Evolutionary conservation across 257 asterid species (phyloP).

Genomic region (Gardenia jasminoides): DNA sequence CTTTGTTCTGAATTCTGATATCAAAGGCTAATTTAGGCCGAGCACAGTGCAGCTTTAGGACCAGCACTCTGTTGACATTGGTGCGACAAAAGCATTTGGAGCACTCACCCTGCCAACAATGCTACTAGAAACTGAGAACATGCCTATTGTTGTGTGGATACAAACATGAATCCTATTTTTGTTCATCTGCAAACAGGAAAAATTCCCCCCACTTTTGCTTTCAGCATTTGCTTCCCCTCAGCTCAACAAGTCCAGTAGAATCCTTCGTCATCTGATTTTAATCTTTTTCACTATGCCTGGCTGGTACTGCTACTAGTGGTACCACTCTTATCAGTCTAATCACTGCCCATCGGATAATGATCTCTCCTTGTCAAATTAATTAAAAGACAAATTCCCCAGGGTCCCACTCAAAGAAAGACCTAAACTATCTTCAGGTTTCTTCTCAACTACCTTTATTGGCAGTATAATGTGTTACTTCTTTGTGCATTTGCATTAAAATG

Average conservation of each 20-base stretch:
- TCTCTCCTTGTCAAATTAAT: constrained; percentile 19
- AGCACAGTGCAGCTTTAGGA: not conserved
- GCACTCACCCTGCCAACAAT: constrained; percentile 14
- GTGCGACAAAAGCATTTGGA: constrained; percentile 6
- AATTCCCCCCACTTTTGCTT: not conserved
- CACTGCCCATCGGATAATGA: constrained; percentile 12
- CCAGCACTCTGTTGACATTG: constrained; percentile 1
- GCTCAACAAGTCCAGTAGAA: not conserved
- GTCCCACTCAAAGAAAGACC: not conserved
- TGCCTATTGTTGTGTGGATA: constrained; percentile 21
- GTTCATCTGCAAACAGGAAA: not conserved
- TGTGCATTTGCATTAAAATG: too few relatives aligned
- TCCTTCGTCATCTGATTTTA: not conserved
- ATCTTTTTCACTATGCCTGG: not conserved
- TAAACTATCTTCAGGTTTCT: not conserved
- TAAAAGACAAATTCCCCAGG: too few relatives aligned
- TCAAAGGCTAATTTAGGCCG: constrained; percentile 4
- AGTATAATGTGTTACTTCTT: too few relatives aligned
- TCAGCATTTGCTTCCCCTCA: not conserved
- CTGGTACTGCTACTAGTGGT: not conserved
- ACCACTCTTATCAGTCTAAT: not conserved
- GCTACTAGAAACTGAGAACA: constrained; percentile 7
- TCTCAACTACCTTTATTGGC: too few relatives aligned
- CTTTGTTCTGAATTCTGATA: constrained; percentile 5
- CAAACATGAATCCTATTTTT: constrained; percentile 13